Evolutionary conservation across 2,329 filamentous ascomycete species (phyloP).

Genomic region (Sporothrix luriei): DNA sequence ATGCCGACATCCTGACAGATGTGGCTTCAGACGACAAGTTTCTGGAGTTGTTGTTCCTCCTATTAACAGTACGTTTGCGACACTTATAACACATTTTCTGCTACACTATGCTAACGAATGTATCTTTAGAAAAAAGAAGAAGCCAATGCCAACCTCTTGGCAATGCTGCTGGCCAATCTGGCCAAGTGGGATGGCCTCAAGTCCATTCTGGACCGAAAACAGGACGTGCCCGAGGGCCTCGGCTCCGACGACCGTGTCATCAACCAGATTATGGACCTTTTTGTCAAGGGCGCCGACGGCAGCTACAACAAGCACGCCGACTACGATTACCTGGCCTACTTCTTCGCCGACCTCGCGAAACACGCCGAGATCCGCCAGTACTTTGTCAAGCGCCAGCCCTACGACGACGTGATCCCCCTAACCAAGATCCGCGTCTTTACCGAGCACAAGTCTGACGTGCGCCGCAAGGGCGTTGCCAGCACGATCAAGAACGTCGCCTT

Average conservation of each 20-base stretch:
- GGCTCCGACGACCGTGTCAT: conserved; percentile 73
- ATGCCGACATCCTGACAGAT: conserved; percentile 71
- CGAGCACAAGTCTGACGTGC: conserved; percentile 79
- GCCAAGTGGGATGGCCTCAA: conserved; percentile 76
- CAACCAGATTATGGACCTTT: conserved; percentile 92
- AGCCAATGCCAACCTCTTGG: conserved; percentile 77
- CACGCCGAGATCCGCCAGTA: conserved; percentile 73
- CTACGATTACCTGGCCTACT: conserved; percentile 90
- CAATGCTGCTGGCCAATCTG: conserved; percentile 93
- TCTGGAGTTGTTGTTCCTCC: conserved; percentile 69
- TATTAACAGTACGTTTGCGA: conserved; percentile 68
- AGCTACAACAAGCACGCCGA: conserved; percentile 81
- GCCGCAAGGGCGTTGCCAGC: conserved; percentile 90
- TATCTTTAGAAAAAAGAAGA: conserved; percentile 62
- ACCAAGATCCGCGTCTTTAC: conserved; percentile 95
- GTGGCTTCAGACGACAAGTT: conserved; percentile 81
- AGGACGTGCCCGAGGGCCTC: conserved; percentile 68
- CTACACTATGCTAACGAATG: not conserved
- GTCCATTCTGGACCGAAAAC: conserved; percentile 67
- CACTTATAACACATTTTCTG: not conserved
- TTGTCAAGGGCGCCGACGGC: conserved; percentile 86
- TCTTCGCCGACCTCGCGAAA: conserved; percentile 91
- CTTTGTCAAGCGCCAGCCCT: conserved; percentile 71
- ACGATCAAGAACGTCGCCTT: conserved; percentile 95
- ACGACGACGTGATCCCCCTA: conserved; percentile 83